A percentile compares a stretch with the other conserved stretches of the same genome.
phyloP scores from a whole-genome alignment of 306 rosid genomes.

The Lablab purpureus region DNA sequence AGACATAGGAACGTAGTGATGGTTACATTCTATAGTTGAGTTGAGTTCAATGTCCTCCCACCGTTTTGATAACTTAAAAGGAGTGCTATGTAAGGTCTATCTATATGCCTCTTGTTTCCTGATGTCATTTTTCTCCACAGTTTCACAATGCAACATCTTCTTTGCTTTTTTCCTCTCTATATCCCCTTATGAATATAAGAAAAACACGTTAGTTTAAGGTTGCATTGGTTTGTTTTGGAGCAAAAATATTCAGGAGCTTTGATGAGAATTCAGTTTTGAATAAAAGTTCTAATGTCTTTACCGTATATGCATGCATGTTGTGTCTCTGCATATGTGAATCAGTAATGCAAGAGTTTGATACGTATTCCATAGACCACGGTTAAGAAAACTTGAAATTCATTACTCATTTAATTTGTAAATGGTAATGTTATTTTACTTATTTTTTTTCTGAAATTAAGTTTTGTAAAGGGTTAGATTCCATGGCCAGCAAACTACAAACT shows the following conservation, averaged over 20 bases:
- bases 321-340: too few species aligned
- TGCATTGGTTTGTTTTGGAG: too few species aligned
- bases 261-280: not conserved
- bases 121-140: not conserved
- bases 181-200: not conserved
- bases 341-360: too few species aligned
- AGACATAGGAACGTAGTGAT: slow-evolving; percentile 49
- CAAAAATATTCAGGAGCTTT: too few species aligned
- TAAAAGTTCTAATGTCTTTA: too few species aligned
- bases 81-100: slow-evolving; percentile 45
- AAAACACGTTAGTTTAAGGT: not conserved
- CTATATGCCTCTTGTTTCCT: not conserved
- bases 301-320: not conserved
- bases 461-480: too few species aligned
- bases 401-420: too few species aligned
- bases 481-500: too few species aligned
- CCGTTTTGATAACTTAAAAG: slow-evolving; percentile 39
- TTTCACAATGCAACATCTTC: slow-evolving; percentile 24
- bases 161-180: not conserved
- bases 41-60: slow-evolving; percentile 40
- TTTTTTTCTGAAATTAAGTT: too few species aligned
- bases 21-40: slow-evolving; percentile 17
- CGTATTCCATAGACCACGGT: too few species aligned
- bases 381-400: too few species aligned
- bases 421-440: too few species aligned